Evolutionary conservation across 176 grass and related monocot genomes (phyloP).

Genomic region (Eragrostis curvula): DNA sequence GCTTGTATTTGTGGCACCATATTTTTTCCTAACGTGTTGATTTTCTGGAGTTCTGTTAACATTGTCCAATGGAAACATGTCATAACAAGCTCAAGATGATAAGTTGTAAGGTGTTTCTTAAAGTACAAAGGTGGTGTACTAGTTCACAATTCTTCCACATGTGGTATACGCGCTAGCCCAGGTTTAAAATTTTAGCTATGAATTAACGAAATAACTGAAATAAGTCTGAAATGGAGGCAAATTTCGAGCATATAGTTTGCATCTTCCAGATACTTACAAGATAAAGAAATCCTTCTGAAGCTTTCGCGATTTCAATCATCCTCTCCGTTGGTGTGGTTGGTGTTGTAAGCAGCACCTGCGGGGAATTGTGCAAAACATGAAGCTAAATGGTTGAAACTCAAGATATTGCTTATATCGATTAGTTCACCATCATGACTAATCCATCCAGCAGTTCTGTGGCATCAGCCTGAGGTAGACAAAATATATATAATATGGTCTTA

Average conservation of each 20-base stretch:
- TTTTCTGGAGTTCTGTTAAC: not conserved
- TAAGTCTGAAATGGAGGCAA: not conserved
- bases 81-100: not conserved
- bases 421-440: not conserved
- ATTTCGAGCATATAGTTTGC: slow-evolving; percentile 12
- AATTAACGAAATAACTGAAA: not conserved
- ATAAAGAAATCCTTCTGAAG: slow-evolving; percentile 94
- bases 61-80: slow-evolving; percentile 1
- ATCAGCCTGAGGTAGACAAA: not conserved
- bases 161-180: not conserved
- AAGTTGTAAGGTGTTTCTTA: not conserved
- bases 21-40: not conserved
- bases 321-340: slow-evolving; percentile 87
- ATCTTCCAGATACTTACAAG: slow-evolving; percentile 60
- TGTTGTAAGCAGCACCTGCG: slow-evolving; percentile 85
- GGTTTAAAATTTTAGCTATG: not conserved
- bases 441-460: not conserved
- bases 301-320: slow-evolving; percentile 82
- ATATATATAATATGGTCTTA: not conserved
- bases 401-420: slow-evolving; percentile 10
- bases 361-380: slow-evolving; percentile 9
- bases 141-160: slow-evolving; percentile 3
- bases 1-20: not conserved
- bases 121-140: not conserved
- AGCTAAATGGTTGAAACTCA: slow-evolving; percentile 1